A percentile compares a stretch with the other conserved stretches of the same genome.
These are phyloP conservation scores for Craterostigma plantagineum DNA, from an alignment of 257 asterid genomes.

Conservation along the genomic window DNA sequence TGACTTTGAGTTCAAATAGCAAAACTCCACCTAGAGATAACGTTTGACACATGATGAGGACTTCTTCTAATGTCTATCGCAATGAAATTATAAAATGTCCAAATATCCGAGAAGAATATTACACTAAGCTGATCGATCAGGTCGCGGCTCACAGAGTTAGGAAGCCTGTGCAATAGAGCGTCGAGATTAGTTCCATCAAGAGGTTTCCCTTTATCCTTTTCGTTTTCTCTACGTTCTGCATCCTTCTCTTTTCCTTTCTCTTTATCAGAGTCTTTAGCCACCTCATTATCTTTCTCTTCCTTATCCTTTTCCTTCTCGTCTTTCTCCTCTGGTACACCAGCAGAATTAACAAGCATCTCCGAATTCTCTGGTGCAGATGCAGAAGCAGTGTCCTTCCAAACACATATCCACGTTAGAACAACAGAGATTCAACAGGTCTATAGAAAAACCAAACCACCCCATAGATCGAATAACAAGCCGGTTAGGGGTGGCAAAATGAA, in stretches of 20 bases:
- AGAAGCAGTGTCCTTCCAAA: constrained; percentile 42
- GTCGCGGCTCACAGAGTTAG: constrained; percentile 93
- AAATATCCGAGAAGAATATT: constrained; percentile 16
- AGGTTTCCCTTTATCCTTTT: constrained; percentile 82
- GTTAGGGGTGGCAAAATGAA: not conserved
- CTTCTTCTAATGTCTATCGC: not conserved
- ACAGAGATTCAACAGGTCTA: not conserved
- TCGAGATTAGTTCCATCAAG: constrained; percentile 86
- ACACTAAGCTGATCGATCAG: constrained; percentile 96
- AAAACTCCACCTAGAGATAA: constrained; percentile 84
- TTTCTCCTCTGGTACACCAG: constrained; percentile 39
- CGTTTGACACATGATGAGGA: constrained; percentile 8
- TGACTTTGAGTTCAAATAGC: constrained; percentile 93
- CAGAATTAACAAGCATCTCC: constrained; percentile 34
- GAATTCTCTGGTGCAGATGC: constrained; percentile 34
- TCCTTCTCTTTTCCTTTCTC: constrained; percentile 87
- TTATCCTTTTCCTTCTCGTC: constrained; percentile 45
- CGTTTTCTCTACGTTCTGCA: constrained; percentile 60
- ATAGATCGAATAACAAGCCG: constrained; percentile 1
- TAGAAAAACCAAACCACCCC: no score
- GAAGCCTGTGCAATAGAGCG: constrained; percentile 82
- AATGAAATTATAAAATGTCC: constrained; percentile 7
- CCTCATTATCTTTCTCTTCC: constrained; percentile 64
- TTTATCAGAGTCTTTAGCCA: constrained; percentile 33
- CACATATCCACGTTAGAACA: no score